Conservation (phyloP, 1,139 yeast species). For the Hyphopichia wangnamkhiaoensis region DNA sequence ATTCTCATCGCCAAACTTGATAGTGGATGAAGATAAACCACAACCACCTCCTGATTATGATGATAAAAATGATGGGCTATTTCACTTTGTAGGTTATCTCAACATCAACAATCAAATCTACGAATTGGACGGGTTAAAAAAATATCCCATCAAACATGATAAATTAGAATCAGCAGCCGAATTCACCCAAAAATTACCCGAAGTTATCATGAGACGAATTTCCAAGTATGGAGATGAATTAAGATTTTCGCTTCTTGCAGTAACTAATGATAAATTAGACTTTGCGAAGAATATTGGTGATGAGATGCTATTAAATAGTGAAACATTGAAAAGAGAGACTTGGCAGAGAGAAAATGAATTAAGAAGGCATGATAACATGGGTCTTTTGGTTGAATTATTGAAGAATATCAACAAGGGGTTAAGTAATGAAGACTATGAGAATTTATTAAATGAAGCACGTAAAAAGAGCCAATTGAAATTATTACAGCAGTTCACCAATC, state of each 20-base stretch:
- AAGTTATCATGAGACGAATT: conserved; percentile 48
- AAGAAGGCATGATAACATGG: conserved; percentile 58
- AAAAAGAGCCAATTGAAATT: conserved; percentile 16
- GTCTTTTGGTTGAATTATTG: conserved; percentile 49
- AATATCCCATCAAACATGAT: conserved; percentile 58
- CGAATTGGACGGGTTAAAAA: conserved; percentile 67
- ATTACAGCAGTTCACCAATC: conserved; percentile 7
- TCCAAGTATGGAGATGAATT: conserved; percentile 51
- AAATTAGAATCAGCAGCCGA: conserved; percentile 39
- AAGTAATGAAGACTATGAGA: conserved; percentile 49
- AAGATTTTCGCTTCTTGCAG: conserved; percentile 60
- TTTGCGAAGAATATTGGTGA: conserved; percentile 41
- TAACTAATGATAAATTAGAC: conserved; percentile 53
- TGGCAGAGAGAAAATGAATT: conserved; percentile 46
- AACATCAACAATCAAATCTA: conserved; percentile 51
- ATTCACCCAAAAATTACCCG: conserved; percentile 45
- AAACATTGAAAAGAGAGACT: conserved; percentile 34
- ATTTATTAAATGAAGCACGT: conserved; percentile 33
- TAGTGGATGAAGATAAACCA: conserved; percentile 42
- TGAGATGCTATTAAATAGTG: conserved; percentile 23
- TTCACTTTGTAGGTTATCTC: conserved; percentile 63
- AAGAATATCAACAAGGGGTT: conserved; percentile 37
- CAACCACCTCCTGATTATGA: conserved; percentile 28
- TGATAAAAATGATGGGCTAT: conserved; percentile 54
- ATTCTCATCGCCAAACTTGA: conserved; percentile 58